phyloP scores from a whole-genome alignment of 208 protist species.

The Trypanosoma platydactyli region DNA sequence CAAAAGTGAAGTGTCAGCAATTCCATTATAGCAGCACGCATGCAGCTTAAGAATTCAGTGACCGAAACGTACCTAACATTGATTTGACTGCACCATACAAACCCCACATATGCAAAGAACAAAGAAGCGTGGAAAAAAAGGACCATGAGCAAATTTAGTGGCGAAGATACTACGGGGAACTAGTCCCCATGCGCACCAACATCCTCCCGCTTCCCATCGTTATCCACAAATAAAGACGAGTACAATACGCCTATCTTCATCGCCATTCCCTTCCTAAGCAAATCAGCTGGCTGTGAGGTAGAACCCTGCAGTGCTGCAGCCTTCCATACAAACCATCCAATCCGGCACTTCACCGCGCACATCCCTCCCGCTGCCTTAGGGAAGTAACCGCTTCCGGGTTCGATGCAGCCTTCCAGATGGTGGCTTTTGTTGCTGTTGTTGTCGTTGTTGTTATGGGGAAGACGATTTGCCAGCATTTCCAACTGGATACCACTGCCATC shows the following conservation, averaged over 20 bases:
- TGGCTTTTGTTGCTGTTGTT: too few relatives aligned
- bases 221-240: slow-evolving; percentile 56
- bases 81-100: too few relatives aligned
- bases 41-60: too few relatives aligned
- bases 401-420: slow-evolving; percentile 33
- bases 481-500: not conserved
- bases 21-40: too few relatives aligned
- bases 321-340: slow-evolving; percentile 81
- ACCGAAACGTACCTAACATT: too few relatives aligned
- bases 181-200: not conserved
- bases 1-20: too few relatives aligned
- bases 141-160: too few relatives aligned
- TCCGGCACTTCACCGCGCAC: slow-evolving; percentile 71
- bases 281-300: slow-evolving; percentile 49
- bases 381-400: slow-evolving; percentile 82
- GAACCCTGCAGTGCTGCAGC: slow-evolving; percentile 61
- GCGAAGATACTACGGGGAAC: too few relatives aligned
- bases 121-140: too few relatives aligned
- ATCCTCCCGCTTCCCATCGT: not conserved
- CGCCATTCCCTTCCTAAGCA: slow-evolving; percentile 82
- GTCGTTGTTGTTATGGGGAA: slow-evolving; percentile 5
- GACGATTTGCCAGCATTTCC: slow-evolving; percentile 22
- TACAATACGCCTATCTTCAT: slow-evolving; percentile 85
- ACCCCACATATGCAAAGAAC: too few relatives aligned
- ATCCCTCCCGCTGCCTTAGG: slow-evolving; percentile 48